Evolutionary conservation across 2,329 filamentous ascomycete species (phyloP), one percentile per base, ranked within the genome.

Genomic region (Neofusicoccum umdonicola): DNA sequence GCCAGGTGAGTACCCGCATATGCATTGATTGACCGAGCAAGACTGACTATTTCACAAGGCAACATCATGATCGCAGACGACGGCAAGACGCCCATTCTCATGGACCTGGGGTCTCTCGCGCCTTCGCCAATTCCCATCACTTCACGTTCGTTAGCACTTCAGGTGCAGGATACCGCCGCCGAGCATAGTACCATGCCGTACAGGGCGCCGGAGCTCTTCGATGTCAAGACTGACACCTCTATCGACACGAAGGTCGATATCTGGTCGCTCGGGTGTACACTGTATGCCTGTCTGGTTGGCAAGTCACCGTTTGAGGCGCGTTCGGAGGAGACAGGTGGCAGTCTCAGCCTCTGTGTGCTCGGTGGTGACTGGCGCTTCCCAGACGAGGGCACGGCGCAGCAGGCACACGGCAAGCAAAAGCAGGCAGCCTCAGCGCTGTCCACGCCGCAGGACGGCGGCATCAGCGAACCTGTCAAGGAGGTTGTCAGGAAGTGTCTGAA

Each of bases 131-230:
- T 92, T 65, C 87, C 91, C 31, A 94, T 98, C 70, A 96, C 94
- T 4, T 95, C 91, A 17, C 89, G 94, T 67, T 96, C 92, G 2
- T 85, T 96, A 63, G 95, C 95, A 50, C 87, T 99, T 54, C 92
- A 93, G 62, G 91, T 96, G 41, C 95, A 98, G 80, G 95, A 99
- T 77, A 91, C 88, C 45, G 95, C 95, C 22, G 95, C 94, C 63
- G 95, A 99, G 77, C 94, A 98, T 82, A 94, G 89, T 69, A 99
- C 95, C 45, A 98, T 99, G 94, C 93, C 95, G 0, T 99, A 99
- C 80, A 92, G 95, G 66, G 95, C 95, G 1, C 95, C 95, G 0
- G 95, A 99, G 79, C 88, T 99, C 66, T 99, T 99, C 78, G 95
- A 99, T 77, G 95, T 98, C 64, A 96, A 96, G 80, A 97, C 93